Evolutionary conservation across 495 filamentous ascomycete species (phyloP), one percentile per base, ranked within the genome.

Genomic region (Jackrogersella minutella): DNA sequence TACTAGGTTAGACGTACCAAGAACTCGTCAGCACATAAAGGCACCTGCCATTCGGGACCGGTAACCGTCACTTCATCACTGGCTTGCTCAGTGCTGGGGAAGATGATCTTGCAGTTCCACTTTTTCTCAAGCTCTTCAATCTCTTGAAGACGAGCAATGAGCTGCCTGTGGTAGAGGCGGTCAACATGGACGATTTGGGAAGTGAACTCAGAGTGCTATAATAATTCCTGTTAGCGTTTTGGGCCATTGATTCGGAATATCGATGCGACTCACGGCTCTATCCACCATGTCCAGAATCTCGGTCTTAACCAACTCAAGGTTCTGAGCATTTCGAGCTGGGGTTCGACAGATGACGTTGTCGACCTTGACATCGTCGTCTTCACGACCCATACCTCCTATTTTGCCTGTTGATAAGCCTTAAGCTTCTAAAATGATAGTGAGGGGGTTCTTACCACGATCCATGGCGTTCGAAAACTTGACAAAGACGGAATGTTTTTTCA

Each of bases 241-340:
- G 2, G 13, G 14, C n/a, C 11, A 24, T 22, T 33, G 14, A 30
- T 9, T 5, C 30, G 10, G 36, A 1, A 37, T 37, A 31, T 63
- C 36, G 46, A 62, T 44, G 68, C 62, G 53, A 81, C 86, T 80
- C 81, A 91, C 88, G 54, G 89, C 93, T 79, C 96, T 91, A 78
- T 98, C 93, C 46, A 99, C 95, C 95, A 97, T 98, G 71, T 97
- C 94, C 84, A 99, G 91, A 69, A 99, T 99, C 81, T 99, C 95
- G 73, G 92, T 91, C 85, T 98, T 99, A 58, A 99, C 95, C 21
- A 97, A 82, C 76, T 99, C 95, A 37, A 99, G 82, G 73, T 92
- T 97, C 77, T 96, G 91, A 33, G 95, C 95, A 78, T 99, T 99
- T 58, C 95, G 91, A 64, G 95, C 95, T 11, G 95, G 95, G 0